Percentiles rank a stretch among this genome's conserved stretches.
These are phyloP conservation scores for Rhodocollybia butyracea DNA, from an alignment of 768 basidiomycete species.

Conservation along the genomic window DNA sequence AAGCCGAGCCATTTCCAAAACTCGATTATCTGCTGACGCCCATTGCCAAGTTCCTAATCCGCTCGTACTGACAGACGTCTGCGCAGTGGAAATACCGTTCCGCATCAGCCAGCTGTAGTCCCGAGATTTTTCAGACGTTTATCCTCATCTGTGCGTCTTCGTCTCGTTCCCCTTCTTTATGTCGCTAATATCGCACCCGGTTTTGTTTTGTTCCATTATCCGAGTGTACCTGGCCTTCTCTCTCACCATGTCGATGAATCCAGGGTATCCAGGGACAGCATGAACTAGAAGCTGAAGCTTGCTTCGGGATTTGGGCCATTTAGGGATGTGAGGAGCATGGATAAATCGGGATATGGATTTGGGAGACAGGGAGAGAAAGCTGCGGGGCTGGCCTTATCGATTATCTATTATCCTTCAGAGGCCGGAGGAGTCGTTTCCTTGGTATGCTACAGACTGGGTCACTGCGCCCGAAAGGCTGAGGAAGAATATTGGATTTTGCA, in stretches of 20 bases:
- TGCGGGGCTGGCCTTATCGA: constrained; percentile 63
- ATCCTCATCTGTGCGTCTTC: too few relatives aligned
- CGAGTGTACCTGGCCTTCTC: constrained; percentile 79
- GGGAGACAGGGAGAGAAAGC: constrained; percentile 80
- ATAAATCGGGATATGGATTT: constrained; percentile 64
- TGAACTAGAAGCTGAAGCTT: constrained; percentile 16
- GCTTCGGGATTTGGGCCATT: constrained; percentile 11
- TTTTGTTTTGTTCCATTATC: too few relatives aligned
- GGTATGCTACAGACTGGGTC: constrained; percentile 43
- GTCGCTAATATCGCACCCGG: too few relatives aligned
- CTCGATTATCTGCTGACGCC: too few relatives aligned
- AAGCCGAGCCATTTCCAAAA: too few relatives aligned
- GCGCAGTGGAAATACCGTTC: too few relatives aligned
- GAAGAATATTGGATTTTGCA: too few relatives aligned
- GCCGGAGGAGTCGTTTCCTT: constrained; percentile 59
- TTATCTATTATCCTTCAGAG: constrained; percentile 29
- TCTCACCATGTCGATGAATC: constrained; percentile 79
- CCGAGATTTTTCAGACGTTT: too few relatives aligned
- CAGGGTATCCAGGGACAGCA: constrained; percentile 17
- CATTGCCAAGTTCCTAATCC: too few relatives aligned
- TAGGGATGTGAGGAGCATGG: constrained; percentile 7
- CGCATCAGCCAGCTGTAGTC: too few relatives aligned
- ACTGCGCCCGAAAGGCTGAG: constrained; percentile 5
- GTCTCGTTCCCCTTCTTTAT: too few relatives aligned
- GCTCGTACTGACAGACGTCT: too few relatives aligned